Base-by-base conservation (phyloP, 768 basidiomycete genomes). In the Kwoniella botswanensis region DNA sequence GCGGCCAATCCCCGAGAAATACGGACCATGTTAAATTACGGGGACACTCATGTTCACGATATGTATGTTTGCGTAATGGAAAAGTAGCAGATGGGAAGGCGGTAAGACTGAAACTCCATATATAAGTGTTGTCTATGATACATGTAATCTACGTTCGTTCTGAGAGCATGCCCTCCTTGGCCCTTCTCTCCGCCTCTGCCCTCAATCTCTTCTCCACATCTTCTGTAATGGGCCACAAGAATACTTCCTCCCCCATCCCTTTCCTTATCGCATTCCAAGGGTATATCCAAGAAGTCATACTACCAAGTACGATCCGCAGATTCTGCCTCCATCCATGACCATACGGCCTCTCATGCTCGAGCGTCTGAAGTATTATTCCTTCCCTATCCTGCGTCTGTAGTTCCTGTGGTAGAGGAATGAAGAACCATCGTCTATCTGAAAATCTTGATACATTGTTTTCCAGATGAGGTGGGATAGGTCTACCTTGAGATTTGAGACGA, bases 261-360 rank as follows among this genome's bases (percentile, higher is more conserved):
- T 21, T 26, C 52, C 65, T 55, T 24, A 74, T 1, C 2, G 71
- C 75, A 18, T 72, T 69, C 77, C 77, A 79, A 4, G 77, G 77
- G 22, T 73, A 55, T 11, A 79, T 17, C 76, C 79, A 81, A 1
- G 65, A 22, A 69, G 65, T 71, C 4, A 44, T 26, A 6, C 17
- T 42, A 22, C 79, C 78, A 72, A 81, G 71, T n/a, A 79, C 56
- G 7, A 76, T 43, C 59, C 70, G 55, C 73, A 76, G 73, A 58
- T 81, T 81, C 63, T 21, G 18, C 50, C 55, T 62, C n/a, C 41
- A 7, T 1, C 79, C 78, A 42, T 58, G 68, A 70, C 79, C 80
- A 57, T 81, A 81, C 3, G 74, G 62, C n/a, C 65, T 65, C 52
- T 77, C 77, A 10, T 56, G 53, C 1, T 55, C 26, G 29, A 70